Evolutionary conservation across 139 green algal genomes (phyloP), one percentile per base, ranked within the genome.

Genomic region (Tetraselmis chui): DNA sequence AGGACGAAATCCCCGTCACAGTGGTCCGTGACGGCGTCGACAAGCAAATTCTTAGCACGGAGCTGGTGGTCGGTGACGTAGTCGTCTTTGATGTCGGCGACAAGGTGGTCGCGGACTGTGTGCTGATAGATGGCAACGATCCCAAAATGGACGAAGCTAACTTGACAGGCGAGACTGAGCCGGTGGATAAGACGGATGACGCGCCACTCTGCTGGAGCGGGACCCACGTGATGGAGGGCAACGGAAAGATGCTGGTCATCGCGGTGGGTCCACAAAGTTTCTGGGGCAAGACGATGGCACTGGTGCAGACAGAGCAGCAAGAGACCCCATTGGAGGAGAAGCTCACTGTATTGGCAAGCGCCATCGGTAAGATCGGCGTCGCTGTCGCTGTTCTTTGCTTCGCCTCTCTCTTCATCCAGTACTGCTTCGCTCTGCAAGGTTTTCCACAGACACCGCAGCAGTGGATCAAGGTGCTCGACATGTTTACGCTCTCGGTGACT

Each of bases 401-500:
- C 22, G 0, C 75, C 22, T n/a, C 29, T 2, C 11, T 83, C 31
- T 45, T n/a, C 28, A 26, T 25, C 2, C 0, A 1, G 23, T 79
- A 79, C 79, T 83, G 78, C 0, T 92, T 32, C 76, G n/a, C n/a
- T n/a, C n/a, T n/a, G n/a, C n/a, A n/a, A n/a, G n/a, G n/a, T n/a
- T n/a, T n/a, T n/a, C n/a, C n/a, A n/a, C n/a, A n/a, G n/a, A n/a
- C n/a, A 76, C 89, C 85, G 84, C 75, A 59, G 24, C 90, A 85
- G 76, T 79, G 88, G 18, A 83, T 92, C 75, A 75, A 80, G 1
- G 96, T 96, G 86, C 84, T 97, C 22, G 77, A 87, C 31, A 90
- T 90, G 77, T 78, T 97, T 78, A 94, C 95, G 84, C 94, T 86
- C 29, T 90, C 87, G n/a, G 90, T 97, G 79, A 96, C 94, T 28